These are phyloP conservation scores for Balakata baccata DNA, from an alignment of 345 rosid genomes.

Conservation along the genomic window DNA sequence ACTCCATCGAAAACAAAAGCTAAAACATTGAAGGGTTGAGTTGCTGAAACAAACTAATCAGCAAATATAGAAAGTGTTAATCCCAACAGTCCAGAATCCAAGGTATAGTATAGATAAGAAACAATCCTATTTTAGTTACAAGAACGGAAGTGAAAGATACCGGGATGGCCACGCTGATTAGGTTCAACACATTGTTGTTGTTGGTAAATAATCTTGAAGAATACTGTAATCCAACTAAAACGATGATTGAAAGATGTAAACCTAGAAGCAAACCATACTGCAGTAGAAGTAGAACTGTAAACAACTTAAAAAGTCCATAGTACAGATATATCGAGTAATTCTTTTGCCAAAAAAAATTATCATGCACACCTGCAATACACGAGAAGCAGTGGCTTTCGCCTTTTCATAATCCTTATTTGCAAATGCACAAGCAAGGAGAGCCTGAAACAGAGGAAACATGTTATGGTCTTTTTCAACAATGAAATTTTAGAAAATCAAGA, in stretches of 20 bases:
- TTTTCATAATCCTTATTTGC: conserved; percentile 19
- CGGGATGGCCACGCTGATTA: conserved; percentile 22
- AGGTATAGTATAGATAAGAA: background rate
- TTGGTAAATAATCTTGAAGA: conserved; percentile 20
- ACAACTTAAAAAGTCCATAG: background rate
- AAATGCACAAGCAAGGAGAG: conserved; percentile 29
- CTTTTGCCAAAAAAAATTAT: too few relatives aligned
- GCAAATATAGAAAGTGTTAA: background rate
- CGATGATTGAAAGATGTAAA: conserved; percentile 13
- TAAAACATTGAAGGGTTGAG: conserved; percentile 29
- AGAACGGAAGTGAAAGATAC: conserved; percentile 7
- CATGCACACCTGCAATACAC: conserved; percentile 21
- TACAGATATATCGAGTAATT: background rate
- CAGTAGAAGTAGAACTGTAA: background rate
- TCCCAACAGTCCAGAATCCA: background rate
- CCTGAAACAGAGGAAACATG: conserved; percentile 1
- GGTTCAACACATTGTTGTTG: conserved; percentile 14
- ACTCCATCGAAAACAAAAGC: conserved; percentile 35
- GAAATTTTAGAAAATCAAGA: too few relatives aligned
- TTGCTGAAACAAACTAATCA: conserved; percentile 26
- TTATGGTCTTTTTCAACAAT: too few relatives aligned
- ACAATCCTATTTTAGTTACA: background rate
- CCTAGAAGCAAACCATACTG: conserved; percentile 31
- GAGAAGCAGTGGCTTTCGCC: conserved; percentile 13
- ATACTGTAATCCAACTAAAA: conserved; percentile 19